Evolutionary conservation across 148 eudicot genomes (phyloP), one percentile per base, ranked within the genome.

Genomic region (Vaccinium vitisidaea): DNA sequence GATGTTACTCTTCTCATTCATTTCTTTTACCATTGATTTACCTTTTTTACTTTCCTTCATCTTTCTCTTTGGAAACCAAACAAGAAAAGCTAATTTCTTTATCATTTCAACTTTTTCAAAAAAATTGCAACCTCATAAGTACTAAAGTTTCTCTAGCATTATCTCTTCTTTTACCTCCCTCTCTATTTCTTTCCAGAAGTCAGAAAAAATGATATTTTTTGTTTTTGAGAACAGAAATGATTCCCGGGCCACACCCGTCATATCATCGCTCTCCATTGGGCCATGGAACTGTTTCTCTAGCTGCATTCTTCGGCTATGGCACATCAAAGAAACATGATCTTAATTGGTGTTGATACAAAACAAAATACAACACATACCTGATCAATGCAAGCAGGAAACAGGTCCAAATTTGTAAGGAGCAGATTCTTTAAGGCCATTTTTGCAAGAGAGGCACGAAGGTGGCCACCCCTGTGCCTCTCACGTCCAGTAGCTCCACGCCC

Each of bases 331-430:
- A 55, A 30, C 67, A 79, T 43, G 25, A 30, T 73, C 52, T 52
- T 11, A 80, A 52, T 36, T 71, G 32, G 15, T 18, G 73, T 23
- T 85, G 67, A 23, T 46, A 65, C 39, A 16, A 15, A 85, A 21
- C 25, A 19, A 61, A 85, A 63, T 11, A 9, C 58, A 54, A 81
- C 10, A 85, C 27, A 52, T 83, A 97, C 99, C 99, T 97, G 99
- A 89, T 97, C 99, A 88, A 97, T 97, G 94, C 98, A 97, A 85
- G 98, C 93, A 85, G 99, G 99, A 88, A 97, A 93, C 84, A 97
- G 92, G 90, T 97, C 99, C 88, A 97, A 89, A 90, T 97, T 97
- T 52, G 99, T 97, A 52, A 94, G 93, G 59, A 97, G 98, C 77
- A 97, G 92, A 89, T 97, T 97, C 89, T 95, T 97, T 86, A 97